These are phyloP conservation scores for Piper longum DNA, from an alignment of 164 flowering plant species.

Conservation along the genomic window DNA sequence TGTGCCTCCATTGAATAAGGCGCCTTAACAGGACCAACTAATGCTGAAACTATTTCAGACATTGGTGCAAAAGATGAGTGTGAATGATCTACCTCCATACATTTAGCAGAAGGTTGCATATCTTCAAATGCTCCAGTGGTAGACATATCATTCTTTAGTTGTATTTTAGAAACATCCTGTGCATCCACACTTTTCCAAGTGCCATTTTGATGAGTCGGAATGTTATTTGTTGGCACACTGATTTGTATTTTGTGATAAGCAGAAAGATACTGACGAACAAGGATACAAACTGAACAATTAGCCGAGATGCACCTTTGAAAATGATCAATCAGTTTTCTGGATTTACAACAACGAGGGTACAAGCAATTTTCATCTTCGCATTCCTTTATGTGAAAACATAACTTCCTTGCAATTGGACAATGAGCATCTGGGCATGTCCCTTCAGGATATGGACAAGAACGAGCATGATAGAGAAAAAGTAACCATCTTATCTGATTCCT, in stretches of 20 bases:
- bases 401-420: constrained; percentile 39
- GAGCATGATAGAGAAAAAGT: constrained; percentile 68
- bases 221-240: constrained; percentile 19
- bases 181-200: constrained; percentile 29
- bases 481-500: constrained; percentile 64
- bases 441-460: constrained; percentile 50
- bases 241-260: constrained; percentile 13
- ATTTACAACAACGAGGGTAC: constrained; percentile 45
- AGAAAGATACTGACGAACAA: constrained; percentile 28
- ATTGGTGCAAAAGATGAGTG: constrained; percentile 26
- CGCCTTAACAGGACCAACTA: constrained; percentile 21
- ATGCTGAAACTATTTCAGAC: constrained; percentile 22
- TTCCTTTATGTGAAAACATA: constrained; percentile 44
- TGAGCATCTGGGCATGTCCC: constrained; percentile 55
- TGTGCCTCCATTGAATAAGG: constrained; percentile 20
- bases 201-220: constrained; percentile 23
- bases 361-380: constrained; percentile 38
- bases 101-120: constrained; percentile 44
- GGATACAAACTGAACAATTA: constrained; percentile 72
- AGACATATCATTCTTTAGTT: constrained; percentile 19
- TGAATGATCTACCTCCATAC: constrained; percentile 57
- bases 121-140: constrained; percentile 38
- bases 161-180: constrained; percentile 21
- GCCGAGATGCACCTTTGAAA: constrained; percentile 26
- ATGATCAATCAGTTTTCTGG: constrained; percentile 43